These are phyloP conservation scores for Torulaspora pretoriensis DNA, from an alignment of 1,139 yeast species.

Conservation along the genomic window DNA sequence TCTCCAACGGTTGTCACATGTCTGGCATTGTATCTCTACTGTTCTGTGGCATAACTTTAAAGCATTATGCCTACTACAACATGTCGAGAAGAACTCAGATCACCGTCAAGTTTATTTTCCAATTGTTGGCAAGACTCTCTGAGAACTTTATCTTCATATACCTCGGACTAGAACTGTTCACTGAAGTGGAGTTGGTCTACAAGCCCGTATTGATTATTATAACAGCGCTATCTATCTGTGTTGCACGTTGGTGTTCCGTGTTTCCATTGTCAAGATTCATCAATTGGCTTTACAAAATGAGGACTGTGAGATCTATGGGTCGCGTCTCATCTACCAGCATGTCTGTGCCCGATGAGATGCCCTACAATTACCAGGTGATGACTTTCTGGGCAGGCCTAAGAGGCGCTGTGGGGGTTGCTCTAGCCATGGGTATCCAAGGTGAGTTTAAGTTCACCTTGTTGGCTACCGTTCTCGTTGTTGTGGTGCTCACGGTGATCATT, in stretches of 20 bases:
- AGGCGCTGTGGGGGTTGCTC: slow-evolving; percentile 99
- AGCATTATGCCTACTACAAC: slow-evolving; percentile 94
- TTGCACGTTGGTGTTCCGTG: slow-evolving; percentile 96
- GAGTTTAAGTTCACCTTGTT: slow-evolving; percentile 83
- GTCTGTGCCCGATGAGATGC: slow-evolving; percentile 78
- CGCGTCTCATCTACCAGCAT: slow-evolving; percentile 40
- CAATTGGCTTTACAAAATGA: slow-evolving; percentile 70
- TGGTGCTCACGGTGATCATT: slow-evolving; percentile 88
- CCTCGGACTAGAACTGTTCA: slow-evolving; percentile 86
- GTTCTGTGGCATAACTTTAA: slow-evolving; percentile 93
- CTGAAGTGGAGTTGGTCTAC: slow-evolving; percentile 92
- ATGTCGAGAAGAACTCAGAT: slow-evolving; percentile 97
- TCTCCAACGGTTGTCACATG: slow-evolving; percentile 98
- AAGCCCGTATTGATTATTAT: slow-evolving; percentile 89
- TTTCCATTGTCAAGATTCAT: slow-evolving; percentile 86
- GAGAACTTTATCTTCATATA: slow-evolving; percentile 97
- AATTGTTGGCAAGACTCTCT: slow-evolving; percentile 85
- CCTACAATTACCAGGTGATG: slow-evolving; percentile 97
- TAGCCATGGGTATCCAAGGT: slow-evolving; percentile 96
- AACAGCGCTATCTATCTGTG: slow-evolving; percentile 84
- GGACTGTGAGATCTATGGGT: slow-evolving; percentile 37
- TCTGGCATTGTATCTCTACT: slow-evolving; percentile 93
- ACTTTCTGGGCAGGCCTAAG: slow-evolving; percentile 98
- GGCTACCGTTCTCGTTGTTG: slow-evolving; percentile 95
- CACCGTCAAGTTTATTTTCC: slow-evolving; percentile 92